Conservation (phyloP, 495 filamentous ascomycete genomes). For the Penicillium daleae region DNA sequence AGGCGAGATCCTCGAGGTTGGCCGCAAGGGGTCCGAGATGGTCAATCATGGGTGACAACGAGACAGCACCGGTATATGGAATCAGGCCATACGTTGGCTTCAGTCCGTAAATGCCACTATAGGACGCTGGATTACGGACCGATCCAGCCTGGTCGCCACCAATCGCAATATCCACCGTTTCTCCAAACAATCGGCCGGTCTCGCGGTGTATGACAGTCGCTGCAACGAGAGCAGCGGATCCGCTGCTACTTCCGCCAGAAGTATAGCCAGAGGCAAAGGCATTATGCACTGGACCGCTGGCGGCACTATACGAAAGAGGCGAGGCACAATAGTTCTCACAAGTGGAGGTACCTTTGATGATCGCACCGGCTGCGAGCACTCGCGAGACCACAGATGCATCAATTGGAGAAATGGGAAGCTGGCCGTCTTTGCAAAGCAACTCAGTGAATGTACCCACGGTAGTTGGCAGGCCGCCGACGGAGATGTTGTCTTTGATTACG, state of each 20-base stretch:
- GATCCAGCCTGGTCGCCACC: constrained; percentile 62
- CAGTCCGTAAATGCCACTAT: constrained; percentile 45
- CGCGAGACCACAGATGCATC: background rate
- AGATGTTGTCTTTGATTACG: background rate
- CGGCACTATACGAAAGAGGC: background rate
- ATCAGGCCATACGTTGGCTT: constrained; percentile 58
- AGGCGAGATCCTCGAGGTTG: constrained; percentile 54
- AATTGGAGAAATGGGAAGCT: background rate
- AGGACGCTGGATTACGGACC: constrained; percentile 55
- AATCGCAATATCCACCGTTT: constrained; percentile 48
- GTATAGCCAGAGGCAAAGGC: background rate
- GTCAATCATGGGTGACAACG: background rate
- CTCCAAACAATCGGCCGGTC: background rate
- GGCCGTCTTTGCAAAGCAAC: background rate
- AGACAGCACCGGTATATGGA: constrained; percentile 23
- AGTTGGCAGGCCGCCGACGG: background rate
- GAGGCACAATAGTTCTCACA: background rate
- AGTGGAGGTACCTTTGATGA: background rate
- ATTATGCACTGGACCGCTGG: background rate
- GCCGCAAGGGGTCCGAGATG: constrained; percentile 37
- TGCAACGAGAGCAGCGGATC: background rate
- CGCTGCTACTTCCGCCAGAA: background rate
- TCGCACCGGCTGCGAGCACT: background rate
- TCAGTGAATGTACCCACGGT: background rate
- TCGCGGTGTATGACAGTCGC: background rate